A percentile compares a stretch with the other conserved stretches of the same genome.
Conservation (phyloP, 2,329 filamentous ascomycete species). For the Phyllosticta citribraziliensis region DNA sequence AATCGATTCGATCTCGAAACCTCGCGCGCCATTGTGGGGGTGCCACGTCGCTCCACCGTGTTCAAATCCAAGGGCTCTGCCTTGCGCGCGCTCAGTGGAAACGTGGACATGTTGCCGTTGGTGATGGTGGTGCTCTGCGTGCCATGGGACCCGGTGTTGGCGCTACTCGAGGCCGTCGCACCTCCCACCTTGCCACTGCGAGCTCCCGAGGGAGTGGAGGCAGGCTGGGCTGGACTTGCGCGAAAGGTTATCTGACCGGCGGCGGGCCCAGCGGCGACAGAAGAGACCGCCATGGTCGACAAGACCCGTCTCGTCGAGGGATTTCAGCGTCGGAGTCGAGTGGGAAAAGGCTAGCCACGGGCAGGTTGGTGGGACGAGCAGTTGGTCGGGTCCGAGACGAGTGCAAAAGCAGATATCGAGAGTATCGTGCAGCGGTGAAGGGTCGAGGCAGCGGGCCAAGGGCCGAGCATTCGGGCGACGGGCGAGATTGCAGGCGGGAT, state of each 20-base stretch:
- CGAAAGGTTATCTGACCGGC: slow-evolving; percentile 24
- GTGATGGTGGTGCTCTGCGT: slow-evolving; percentile 4
- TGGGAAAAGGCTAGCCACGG: background rate
- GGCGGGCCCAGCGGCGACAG: slow-evolving; percentile 23
- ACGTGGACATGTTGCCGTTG: slow-evolving; percentile 29
- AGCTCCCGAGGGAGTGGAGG: slow-evolving; percentile 1
- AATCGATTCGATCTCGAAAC: slow-evolving; percentile 67
- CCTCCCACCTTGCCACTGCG: slow-evolving; percentile 19
- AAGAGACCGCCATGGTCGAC: slow-evolving; percentile 26
- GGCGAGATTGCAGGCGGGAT: background rate
- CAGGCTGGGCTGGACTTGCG: slow-evolving; percentile 22
- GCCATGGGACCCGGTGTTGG: slow-evolving; percentile 5
- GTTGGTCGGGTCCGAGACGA: background rate
- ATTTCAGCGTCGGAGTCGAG: background rate
- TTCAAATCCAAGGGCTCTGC: slow-evolving; percentile 67
- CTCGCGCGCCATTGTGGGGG: slow-evolving; percentile 67
- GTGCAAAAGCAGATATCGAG: background rate
- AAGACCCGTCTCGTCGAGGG: slow-evolving; percentile 2
- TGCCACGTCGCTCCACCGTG: slow-evolving; percentile 84
- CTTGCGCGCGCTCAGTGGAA: slow-evolving; percentile 55
- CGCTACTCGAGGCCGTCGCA: slow-evolving; percentile 17
- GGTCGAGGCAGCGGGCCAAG: slow-evolving; percentile 4
- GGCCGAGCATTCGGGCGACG: slow-evolving; percentile 9
- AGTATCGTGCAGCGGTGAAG: slow-evolving; percentile 3
- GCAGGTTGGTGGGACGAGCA: background rate